Conservation (phyloP, 208 protist species). For the Vickermania ingenoplastis region DNA sequence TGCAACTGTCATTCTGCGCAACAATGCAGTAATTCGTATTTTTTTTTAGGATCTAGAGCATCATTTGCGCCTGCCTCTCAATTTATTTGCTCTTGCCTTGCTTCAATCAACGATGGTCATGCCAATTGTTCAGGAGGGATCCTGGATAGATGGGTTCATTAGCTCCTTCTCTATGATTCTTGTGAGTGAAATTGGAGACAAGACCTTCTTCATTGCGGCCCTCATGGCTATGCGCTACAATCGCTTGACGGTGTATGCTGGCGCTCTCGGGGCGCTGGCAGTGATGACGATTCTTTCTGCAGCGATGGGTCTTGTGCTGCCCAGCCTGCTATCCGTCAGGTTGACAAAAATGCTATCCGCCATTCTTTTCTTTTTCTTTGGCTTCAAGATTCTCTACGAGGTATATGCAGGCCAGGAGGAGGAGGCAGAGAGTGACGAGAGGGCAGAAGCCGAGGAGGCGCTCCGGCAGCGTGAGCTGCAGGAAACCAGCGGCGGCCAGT, state of each 20-base stretch:
- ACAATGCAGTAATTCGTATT: too few species aligned
- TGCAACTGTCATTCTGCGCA: too few species aligned
- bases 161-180: slow-evolving; percentile 87
- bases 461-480: slow-evolving; percentile 64
- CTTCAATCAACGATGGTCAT: neutral
- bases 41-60: too few species aligned
- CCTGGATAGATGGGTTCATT: slow-evolving; percentile 73
- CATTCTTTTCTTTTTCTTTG: slow-evolving; percentile 88
- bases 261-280: slow-evolving; percentile 79
- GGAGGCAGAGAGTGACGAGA: slow-evolving; percentile 78
- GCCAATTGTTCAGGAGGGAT: neutral
- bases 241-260: slow-evolving; percentile 70
- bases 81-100: too few species aligned
- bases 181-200: slow-evolving; percentile 92
- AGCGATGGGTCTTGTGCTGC: slow-evolving; percentile 73
- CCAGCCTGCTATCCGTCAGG: slow-evolving; percentile 70
- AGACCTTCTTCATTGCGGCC: slow-evolving; percentile 96
- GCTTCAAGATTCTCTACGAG: slow-evolving; percentile 69
- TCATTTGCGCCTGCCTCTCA: too few species aligned
- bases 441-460: slow-evolving; percentile 74
- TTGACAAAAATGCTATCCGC: slow-evolving; percentile 83
- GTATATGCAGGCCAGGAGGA: slow-evolving; percentile 26
- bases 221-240: slow-evolving; percentile 92
- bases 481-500: slow-evolving; percentile 45
- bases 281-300: slow-evolving; percentile 92